A percentile compares a stretch with the other conserved stretches of the same genome.
Evolutionary conservation across 192 early-diverging fungal species (phyloP).

Genomic region (Mortierella hygrophila): DNA sequence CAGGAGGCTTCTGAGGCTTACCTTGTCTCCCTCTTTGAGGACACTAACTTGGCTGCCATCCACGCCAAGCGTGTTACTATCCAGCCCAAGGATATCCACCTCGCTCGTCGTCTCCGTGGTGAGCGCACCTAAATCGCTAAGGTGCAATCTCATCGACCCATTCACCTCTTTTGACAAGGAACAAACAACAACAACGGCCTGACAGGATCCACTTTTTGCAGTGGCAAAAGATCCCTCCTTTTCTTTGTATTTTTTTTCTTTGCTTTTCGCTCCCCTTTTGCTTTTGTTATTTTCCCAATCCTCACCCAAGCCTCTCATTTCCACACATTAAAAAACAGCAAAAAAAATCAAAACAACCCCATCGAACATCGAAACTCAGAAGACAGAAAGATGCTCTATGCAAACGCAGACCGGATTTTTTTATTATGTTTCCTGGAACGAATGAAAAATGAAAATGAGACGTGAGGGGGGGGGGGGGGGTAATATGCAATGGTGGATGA

Average conservation of each 20-base stretch:
- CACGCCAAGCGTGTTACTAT: conserved; percentile 99
- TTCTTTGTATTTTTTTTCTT: not conserved
- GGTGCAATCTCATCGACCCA: not conserved
- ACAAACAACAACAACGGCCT: not conserved
- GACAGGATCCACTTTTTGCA: not conserved
- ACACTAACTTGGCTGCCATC: conserved; percentile 98
- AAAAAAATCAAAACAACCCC: conserved; percentile 3
- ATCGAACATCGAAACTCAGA: not conserved
- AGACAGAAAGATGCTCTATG: not conserved
- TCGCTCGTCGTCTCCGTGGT: conserved; percentile 95
- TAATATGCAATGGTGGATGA: conserved; percentile 20
- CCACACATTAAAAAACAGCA: conserved; percentile 7
- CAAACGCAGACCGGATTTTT: not conserved
- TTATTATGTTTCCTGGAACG: not conserved
- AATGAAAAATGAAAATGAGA: not conserved
- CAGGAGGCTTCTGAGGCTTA: conserved; percentile 98
- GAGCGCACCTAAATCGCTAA: conserved; percentile 76
- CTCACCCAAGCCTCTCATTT: not conserved
- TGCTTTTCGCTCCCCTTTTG: not conserved
- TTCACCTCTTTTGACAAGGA: not conserved
- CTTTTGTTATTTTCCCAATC: not conserved
- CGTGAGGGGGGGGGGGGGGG: not conserved
- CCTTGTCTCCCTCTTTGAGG: conserved; percentile 89
- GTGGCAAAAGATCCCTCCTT: too few species aligned
- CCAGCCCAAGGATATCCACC: conserved; percentile 99